Evolutionary conservation across 345 rosid genomes (phyloP).

Genomic region (Lagerstroemia speciosa): DNA sequence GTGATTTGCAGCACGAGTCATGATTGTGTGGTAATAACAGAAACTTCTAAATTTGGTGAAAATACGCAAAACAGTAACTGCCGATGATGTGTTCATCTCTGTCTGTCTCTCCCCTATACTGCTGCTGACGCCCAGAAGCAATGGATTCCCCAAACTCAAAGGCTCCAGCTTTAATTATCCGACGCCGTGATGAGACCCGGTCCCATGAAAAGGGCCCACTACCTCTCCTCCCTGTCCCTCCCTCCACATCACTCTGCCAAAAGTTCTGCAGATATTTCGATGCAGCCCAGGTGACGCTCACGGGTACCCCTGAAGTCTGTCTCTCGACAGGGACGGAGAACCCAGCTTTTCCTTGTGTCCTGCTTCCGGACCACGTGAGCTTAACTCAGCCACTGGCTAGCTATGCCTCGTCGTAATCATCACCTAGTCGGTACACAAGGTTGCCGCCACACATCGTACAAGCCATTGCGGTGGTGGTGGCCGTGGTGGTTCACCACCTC

Average conservation of each 20-base stretch:
- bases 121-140: constrained; percentile 6
- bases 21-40: not conserved
- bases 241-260: not conserved
- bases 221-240: not conserved
- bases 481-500: constrained; percentile 23
- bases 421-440: constrained; percentile 52
- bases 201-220: not conserved
- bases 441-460: constrained; percentile 37
- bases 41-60: constrained; percentile 5
- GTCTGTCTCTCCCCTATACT: not conserved
- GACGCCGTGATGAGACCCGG: not conserved
- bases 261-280: not conserved
- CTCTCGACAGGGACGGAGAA: too few species aligned
- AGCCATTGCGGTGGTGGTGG: constrained; percentile 9
- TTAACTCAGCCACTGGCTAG: constrained; percentile 1
- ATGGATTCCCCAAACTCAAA: not conserved
- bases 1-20: not conserved
- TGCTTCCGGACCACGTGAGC: not conserved
- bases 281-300: not conserved
- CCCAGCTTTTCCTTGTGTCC: too few species aligned
- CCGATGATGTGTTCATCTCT: not conserved
- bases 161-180: not conserved
- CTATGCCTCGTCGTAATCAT: not conserved
- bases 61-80: not conserved
- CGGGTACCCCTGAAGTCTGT: not conserved